Evolutionary conservation across 2,329 filamentous ascomycete genomes (phyloP).

Genomic region (Pseudocercospora pini-densiflorae): DNA sequence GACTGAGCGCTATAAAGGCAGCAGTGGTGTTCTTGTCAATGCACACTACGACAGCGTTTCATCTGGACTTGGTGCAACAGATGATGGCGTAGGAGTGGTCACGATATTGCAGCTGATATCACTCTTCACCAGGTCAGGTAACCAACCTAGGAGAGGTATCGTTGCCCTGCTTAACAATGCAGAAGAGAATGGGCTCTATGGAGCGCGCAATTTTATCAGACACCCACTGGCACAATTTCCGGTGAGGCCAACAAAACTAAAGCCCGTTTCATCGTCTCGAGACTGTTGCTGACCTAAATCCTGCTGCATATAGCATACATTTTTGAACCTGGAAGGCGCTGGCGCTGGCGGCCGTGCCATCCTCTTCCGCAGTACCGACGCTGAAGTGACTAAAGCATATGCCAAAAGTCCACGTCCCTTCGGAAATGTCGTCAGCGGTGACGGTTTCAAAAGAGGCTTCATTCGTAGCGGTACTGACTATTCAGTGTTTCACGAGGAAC

Average conservation of each 20-base stretch:
- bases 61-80: constrained; percentile 89
- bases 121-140: constrained; percentile 73
- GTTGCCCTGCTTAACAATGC: constrained; percentile 91
- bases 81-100: constrained; percentile 91
- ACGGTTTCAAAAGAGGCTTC: constrained; percentile 79
- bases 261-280: background rate
- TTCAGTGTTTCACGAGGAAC: constrained; percentile 74
- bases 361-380: constrained; percentile 85
- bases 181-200: constrained; percentile 91
- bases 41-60: constrained; percentile 95
- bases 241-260: background rate
- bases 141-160: constrained; percentile 78
- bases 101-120: constrained; percentile 82
- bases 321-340: constrained; percentile 93
- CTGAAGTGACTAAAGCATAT: constrained; percentile 82
- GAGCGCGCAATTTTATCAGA: constrained; percentile 81
- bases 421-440: constrained; percentile 77
- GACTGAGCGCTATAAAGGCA: constrained; percentile 44
- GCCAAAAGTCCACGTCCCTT: constrained; percentile 74
- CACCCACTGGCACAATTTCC: constrained; percentile 80
- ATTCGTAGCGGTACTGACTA: constrained; percentile 88
- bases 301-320: constrained; percentile 63
- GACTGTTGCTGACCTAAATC: background rate
- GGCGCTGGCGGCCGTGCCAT: constrained; percentile 88
- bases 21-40: constrained; percentile 84